phyloP scores from a whole-genome alignment of 73 alveolate species.

The Symbiodinium pilosum region DNA sequence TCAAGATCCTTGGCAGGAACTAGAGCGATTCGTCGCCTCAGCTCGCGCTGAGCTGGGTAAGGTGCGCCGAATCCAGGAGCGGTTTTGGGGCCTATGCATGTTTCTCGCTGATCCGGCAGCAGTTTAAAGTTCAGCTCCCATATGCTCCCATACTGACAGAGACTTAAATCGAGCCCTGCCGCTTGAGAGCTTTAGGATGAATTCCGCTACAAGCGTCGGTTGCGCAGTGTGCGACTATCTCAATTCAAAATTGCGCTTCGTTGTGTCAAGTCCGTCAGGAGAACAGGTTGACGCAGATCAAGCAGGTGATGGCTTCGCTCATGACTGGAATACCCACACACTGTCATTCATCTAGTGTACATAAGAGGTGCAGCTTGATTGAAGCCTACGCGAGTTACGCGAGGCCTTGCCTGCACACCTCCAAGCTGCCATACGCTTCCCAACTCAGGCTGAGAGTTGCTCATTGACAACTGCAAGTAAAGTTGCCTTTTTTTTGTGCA shows the following conservation, averaged over 20 bases:
- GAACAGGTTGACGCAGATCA: conserved; percentile 34
- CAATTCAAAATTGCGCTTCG: not conserved
- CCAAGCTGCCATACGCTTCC: conserved; percentile 23
- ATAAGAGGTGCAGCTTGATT: no score
- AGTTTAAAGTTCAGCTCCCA: no score
- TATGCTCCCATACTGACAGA: no score
- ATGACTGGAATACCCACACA: no score
- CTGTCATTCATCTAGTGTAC: no score
- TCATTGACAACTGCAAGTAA: not conserved
- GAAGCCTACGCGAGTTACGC: not conserved
- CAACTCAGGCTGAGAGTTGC: not conserved
- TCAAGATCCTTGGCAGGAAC: not conserved
- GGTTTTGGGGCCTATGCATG: no score
- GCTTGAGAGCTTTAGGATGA: no score
- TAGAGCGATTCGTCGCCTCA: conserved; percentile 13
- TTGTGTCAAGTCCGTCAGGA: not conserved
- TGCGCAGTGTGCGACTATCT: not conserved
- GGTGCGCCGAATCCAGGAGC: conserved; percentile 62
- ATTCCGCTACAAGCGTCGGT: not conserved
- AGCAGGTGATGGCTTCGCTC: conserved; percentile 31
- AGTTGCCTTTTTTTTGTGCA: not conserved
- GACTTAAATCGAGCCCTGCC: no score
- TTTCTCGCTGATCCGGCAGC: no score
- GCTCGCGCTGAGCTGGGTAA: conserved; percentile 61
- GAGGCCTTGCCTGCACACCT: conserved; percentile 35